Conservation (phyloP, 2,329 filamentous ascomycete genomes). For the Nemania serpens region DNA sequence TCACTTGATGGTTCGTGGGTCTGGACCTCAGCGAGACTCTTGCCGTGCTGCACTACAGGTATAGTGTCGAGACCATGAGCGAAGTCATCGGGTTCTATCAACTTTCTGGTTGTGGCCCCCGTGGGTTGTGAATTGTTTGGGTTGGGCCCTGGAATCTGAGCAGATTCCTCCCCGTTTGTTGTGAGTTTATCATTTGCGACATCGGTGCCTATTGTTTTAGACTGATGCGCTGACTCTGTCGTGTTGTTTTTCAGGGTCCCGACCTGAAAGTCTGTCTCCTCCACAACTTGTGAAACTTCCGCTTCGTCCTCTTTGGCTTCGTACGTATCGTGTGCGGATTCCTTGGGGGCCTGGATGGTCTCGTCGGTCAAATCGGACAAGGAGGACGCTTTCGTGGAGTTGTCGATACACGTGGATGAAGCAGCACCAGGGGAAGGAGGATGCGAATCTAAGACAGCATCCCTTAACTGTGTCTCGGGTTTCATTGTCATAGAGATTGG, state of each 20-base stretch:
- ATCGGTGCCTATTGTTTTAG: constrained; percentile 27
- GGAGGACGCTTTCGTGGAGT: constrained; percentile 67
- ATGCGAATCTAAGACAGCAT: constrained; percentile 60
- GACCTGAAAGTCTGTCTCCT: constrained; percentile 18
- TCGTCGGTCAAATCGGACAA: constrained; percentile 67
- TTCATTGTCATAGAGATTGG: constrained; percentile 42
- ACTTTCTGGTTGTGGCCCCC: constrained; percentile 22
- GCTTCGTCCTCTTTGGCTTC: constrained; percentile 20
- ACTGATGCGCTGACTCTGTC: constrained; percentile 18
- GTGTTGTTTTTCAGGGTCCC: constrained; percentile 11
- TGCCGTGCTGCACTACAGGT: not conserved
- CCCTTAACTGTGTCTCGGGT: constrained; percentile 53
- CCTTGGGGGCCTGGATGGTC: constrained; percentile 52
- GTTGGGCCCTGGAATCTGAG: constrained; percentile 31
- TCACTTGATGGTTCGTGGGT: constrained; percentile 5
- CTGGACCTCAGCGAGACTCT: not conserved
- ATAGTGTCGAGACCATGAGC: not conserved
- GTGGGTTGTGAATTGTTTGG: constrained; percentile 27
- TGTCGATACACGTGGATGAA: constrained; percentile 57
- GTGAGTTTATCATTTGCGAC: constrained; percentile 29
- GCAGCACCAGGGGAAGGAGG: constrained; percentile 59
- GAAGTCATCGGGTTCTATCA: constrained; percentile 27
- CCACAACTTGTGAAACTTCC: constrained; percentile 15
- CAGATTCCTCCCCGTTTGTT: constrained; percentile 32
- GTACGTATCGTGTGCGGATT: constrained; percentile 33